phyloP scores from a whole-genome alignment of 805 yeast species.

The Saturnispora quitensis region DNA sequence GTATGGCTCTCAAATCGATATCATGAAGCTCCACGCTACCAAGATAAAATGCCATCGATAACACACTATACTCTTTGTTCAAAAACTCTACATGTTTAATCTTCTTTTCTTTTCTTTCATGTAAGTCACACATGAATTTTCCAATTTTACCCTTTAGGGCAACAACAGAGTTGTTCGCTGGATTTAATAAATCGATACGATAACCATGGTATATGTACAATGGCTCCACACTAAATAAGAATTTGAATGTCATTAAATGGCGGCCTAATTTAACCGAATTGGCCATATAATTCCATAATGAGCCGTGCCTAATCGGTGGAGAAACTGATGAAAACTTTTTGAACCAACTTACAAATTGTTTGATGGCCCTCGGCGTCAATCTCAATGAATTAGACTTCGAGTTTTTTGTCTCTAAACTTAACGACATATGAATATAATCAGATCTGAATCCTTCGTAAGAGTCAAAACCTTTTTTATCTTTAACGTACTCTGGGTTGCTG shows the following conservation, averaged over 20 bases:
- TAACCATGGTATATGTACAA: constrained; percentile 65
- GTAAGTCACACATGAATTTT: constrained; percentile 49
- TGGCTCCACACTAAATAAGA: constrained; percentile 62
- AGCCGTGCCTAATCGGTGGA: constrained; percentile 69
- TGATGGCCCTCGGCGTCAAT: constrained; percentile 56
- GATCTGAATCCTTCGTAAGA: constrained; percentile 74
- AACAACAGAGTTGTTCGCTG: constrained; percentile 35
- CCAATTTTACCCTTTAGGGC: constrained; percentile 62
- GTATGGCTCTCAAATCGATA: constrained; percentile 53
- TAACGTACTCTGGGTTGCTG: constrained; percentile 42
- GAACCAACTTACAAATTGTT: constrained; percentile 78
- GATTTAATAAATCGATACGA: constrained; percentile 37
- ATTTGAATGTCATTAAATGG: constrained; percentile 66
- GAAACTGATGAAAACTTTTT: constrained; percentile 62
- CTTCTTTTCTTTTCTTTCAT: constrained; percentile 45
- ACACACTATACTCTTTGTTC: constrained; percentile 36
- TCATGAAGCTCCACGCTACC: constrained; percentile 48
- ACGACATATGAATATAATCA: constrained; percentile 63
- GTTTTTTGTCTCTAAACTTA: constrained; percentile 30
- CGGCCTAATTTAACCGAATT: constrained; percentile 62
- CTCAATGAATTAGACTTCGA: constrained; percentile 57
- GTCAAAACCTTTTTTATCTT: constrained; percentile 49
- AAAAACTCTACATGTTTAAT: constrained; percentile 41
- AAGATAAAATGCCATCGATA: constrained; percentile 53
- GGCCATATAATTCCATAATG: constrained; percentile 48